Percentiles rank a stretch among this genome's conserved stretches.
These are phyloP conservation scores for Phytophthora sansomeana DNA, from an alignment of 352 stramenopile species.

Conservation along the genomic window DNA sequence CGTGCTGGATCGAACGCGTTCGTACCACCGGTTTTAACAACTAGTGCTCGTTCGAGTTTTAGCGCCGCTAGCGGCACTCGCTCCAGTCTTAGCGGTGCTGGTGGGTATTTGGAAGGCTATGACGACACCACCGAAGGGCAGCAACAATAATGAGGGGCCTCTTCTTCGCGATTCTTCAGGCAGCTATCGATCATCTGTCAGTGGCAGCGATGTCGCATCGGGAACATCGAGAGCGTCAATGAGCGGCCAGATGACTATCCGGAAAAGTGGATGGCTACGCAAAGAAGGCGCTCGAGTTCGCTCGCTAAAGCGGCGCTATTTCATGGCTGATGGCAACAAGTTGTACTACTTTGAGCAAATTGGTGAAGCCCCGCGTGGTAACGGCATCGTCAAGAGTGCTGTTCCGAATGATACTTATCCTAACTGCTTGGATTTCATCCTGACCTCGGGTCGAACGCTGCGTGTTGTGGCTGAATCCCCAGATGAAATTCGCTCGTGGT, in stretches of 20 bases:
- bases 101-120: conserved; percentile 36
- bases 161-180: conserved; percentile 22
- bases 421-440: conserved; percentile 75
- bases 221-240: conserved; percentile 21
- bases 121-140: conserved; percentile 24
- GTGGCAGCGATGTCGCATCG: conserved; percentile 3
- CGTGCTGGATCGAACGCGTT: conserved; percentile 38
- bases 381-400: conserved; percentile 60
- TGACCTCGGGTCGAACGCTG: conserved; percentile 64
- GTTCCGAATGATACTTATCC: conserved; percentile 54
- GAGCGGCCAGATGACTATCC: conserved; percentile 14
- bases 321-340: conserved; percentile 64
- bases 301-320: conserved; percentile 83
- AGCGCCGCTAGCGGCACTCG: conserved; percentile 8
- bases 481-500: conserved; percentile 70
- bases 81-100: conserved; percentile 31
- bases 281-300: conserved; percentile 81
- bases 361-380: conserved; percentile 58
- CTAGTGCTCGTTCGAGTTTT: conserved; percentile 20
- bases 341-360: conserved; percentile 75
- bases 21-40: conserved; percentile 19
- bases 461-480: conserved; percentile 70
- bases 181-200: conserved; percentile 7
- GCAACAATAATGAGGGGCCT: conserved; percentile 22
- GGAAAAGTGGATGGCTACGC: conserved; percentile 78